Evolutionary conservation across 2,329 filamentous ascomycete species (phyloP).

Genomic region (Sporothrix inflata): DNA sequence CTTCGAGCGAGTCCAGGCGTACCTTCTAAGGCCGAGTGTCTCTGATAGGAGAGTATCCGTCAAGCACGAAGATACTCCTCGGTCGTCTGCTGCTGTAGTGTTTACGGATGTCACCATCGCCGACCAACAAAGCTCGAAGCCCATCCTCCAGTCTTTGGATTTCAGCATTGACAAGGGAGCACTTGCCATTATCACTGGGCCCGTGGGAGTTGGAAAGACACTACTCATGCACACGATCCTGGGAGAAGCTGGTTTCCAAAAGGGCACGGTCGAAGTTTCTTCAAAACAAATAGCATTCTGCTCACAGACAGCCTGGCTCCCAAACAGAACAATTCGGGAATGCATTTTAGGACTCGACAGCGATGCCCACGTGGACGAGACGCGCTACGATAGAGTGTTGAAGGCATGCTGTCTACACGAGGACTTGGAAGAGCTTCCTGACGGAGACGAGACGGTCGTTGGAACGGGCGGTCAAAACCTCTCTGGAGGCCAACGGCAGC

Average conservation of each 20-base stretch:
- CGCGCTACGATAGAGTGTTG: conserved; percentile 17
- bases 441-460: conserved; percentile 35
- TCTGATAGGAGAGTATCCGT: neutral
- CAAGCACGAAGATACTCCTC: neutral
- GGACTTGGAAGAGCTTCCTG: conserved; percentile 35
- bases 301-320: conserved; percentile 32
- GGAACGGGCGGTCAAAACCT: conserved; percentile 37
- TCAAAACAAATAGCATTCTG: conserved; percentile 25
- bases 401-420: conserved; percentile 36
- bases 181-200: conserved; percentile 38
- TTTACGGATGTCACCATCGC: conserved; percentile 30
- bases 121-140: conserved; percentile 5
- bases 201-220: conserved; percentile 41
- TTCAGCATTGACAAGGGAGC: conserved; percentile 36
- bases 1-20: conserved; percentile 46
- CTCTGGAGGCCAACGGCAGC: conserved; percentile 40
- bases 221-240: conserved; percentile 38
- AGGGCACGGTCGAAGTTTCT: conserved; percentile 19
- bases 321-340: conserved; percentile 26
- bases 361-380: neutral
- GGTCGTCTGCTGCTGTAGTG: neutral
- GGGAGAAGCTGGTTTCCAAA: conserved; percentile 36
- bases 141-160: conserved; percentile 36
- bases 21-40: conserved; percentile 33
- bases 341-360: conserved; percentile 24